Percentiles rank a stretch among this genome's conserved stretches.
phyloP scores from a whole-genome alignment of 805 yeast genomes.

The Candida nanaspora region DNA sequence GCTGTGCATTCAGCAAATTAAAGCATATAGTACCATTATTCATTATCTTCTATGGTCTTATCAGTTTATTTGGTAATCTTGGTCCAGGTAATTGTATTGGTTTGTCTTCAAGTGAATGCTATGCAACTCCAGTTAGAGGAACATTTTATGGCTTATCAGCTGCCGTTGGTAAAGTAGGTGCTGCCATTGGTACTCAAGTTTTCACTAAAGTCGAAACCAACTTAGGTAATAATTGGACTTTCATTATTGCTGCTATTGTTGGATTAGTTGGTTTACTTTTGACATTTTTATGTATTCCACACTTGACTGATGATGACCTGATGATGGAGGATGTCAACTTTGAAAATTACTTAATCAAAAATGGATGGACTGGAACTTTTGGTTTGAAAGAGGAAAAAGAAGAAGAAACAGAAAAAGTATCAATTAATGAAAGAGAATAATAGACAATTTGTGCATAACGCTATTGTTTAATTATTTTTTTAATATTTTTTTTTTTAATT shows the following conservation, averaged over 20 bases:
- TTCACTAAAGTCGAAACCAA: constrained; percentile 38
- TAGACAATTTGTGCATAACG: too few species aligned
- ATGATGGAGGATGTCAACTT: constrained; percentile 40
- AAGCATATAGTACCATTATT: constrained; percentile 27
- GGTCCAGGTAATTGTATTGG: constrained; percentile 46
- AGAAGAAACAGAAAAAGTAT: neutral
- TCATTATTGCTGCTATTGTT: constrained; percentile 29
- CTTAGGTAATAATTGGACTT: constrained; percentile 32
- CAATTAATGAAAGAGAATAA: too few species aligned
- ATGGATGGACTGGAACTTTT: constrained; percentile 43
- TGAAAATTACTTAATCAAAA: constrained; percentile 34
- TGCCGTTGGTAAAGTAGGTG: constrained; percentile 46
- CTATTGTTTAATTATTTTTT: too few species aligned
- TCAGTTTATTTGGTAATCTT: constrained; percentile 36
- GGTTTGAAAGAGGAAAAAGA: constrained; percentile 25
- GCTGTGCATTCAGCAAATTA: constrained; percentile 27
- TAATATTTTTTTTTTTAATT: too few species aligned
- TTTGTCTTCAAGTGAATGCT: constrained; percentile 35
- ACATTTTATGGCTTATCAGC: constrained; percentile 41
- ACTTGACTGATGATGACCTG: constrained; percentile 37
- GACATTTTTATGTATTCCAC: constrained; percentile 27
- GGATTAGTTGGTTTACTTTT: constrained; percentile 26
- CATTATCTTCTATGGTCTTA: constrained; percentile 37
- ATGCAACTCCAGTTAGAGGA: constrained; percentile 44
- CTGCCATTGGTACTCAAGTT: constrained; percentile 40